Conservation (phyloP, 768 basidiomycete genomes). For the Suillus subluteus region DNA sequence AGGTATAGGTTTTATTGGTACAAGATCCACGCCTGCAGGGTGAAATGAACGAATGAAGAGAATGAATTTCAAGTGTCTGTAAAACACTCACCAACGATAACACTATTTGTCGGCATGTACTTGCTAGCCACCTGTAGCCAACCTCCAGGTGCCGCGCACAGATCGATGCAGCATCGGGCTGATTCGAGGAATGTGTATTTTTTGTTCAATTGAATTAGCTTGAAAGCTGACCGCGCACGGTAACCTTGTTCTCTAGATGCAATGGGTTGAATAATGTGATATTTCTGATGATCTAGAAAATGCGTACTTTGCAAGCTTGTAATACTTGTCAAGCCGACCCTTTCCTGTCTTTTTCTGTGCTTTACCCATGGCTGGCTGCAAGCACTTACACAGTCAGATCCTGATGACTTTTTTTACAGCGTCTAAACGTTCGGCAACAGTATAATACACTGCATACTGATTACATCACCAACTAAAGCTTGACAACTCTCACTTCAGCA, state of each 20-base stretch:
- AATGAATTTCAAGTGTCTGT: background rate
- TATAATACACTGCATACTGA: background rate
- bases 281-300: slow-evolving; percentile 11
- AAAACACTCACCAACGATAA: slow-evolving; percentile 77
- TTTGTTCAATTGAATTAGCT: slow-evolving; percentile 97
- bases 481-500: background rate
- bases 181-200: slow-evolving; percentile 92
- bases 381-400: background rate
- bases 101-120: slow-evolving; percentile 91
- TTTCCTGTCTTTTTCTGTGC: slow-evolving; percentile 96
- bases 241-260: slow-evolving; percentile 92
- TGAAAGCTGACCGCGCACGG: slow-evolving; percentile 99
- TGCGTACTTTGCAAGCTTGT: slow-evolving; percentile 86
- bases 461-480: background rate
- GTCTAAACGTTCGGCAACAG: background rate
- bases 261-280: slow-evolving; percentile 15
- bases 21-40: slow-evolving; percentile 84
- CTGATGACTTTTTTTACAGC: background rate
- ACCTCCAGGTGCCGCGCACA: slow-evolving; percentile 98
- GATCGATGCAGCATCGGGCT: slow-evolving; percentile 92
- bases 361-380: slow-evolving; percentile 57
- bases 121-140: slow-evolving; percentile 99
- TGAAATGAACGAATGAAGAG: slow-evolving; percentile 16
- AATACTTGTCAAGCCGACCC: slow-evolving; percentile 95
- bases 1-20: slow-evolving; percentile 95